Evolutionary conservation across 495 filamentous ascomycete species (phyloP).

Genomic region (Pseudotulostoma volvatum): DNA sequence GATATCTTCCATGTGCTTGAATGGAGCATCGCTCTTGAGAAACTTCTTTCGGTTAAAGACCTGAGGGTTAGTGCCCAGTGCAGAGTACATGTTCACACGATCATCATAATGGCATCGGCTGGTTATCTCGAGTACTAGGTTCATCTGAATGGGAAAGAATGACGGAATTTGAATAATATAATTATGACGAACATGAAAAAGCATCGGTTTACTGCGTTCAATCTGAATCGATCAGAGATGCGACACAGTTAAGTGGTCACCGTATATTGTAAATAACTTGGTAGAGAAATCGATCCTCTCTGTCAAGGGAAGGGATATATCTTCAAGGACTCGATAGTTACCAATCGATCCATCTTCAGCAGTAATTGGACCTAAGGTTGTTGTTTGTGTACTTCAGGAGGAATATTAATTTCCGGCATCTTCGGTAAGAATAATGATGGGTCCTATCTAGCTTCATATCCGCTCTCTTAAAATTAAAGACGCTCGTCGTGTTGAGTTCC

Average conservation of each 20-base stretch:
- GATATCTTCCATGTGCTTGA: not conserved
- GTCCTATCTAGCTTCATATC: too few relatives aligned
- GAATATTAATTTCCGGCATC: too few relatives aligned
- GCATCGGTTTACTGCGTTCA: not conserved
- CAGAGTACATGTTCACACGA: too few relatives aligned
- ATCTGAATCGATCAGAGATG: not conserved
- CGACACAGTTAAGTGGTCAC: not conserved
- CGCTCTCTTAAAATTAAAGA: too few relatives aligned
- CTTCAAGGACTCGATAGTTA: too few relatives aligned
- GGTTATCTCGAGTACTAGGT: not conserved
- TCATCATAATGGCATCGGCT: not conserved
- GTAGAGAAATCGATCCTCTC: not conserved
- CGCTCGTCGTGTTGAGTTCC: too few relatives aligned
- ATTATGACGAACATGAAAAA: not conserved
- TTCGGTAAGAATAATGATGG: too few relatives aligned
- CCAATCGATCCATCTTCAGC: too few relatives aligned
- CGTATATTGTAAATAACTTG: not conserved
- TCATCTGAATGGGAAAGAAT: not conserved
- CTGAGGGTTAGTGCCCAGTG: not conserved
- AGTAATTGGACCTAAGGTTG: too few relatives aligned
- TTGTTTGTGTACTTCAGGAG: too few relatives aligned
- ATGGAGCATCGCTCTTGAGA: not conserved
- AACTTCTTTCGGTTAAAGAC: not conserved
- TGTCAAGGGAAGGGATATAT: not conserved
- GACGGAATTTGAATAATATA: not conserved